Evolutionary conservation across 2,329 filamentous ascomycete species (phyloP).

Genomic region (Clarireedia homoeocarpa): DNA sequence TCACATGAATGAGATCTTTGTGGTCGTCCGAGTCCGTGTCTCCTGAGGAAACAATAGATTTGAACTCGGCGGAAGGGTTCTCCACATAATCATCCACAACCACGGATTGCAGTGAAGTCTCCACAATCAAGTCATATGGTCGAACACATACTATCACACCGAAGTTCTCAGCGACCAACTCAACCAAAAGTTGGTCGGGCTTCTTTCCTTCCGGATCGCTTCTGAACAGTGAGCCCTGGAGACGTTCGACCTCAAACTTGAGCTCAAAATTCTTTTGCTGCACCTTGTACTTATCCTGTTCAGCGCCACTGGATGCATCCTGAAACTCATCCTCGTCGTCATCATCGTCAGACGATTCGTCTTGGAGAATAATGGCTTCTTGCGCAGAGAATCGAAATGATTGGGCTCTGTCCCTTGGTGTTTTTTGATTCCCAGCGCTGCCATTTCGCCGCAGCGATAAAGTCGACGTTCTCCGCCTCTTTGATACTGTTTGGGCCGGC

Average conservation of each 20-base stretch:
- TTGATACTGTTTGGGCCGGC: conserved; percentile 6
- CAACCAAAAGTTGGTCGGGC: conserved; percentile 76
- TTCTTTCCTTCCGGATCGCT: conserved; percentile 72
- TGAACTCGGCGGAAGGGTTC: conserved; percentile 82
- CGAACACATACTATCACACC: conserved; percentile 80
- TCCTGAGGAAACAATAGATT: conserved; percentile 88
- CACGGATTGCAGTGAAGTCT: conserved; percentile 79
- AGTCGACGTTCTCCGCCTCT: conserved; percentile 7
- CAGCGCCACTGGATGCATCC: conserved; percentile 52
- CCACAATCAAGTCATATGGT: conserved; percentile 86
- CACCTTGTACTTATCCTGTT: conserved; percentile 55
- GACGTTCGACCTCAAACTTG: conserved; percentile 88
- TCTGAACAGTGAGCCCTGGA: conserved; percentile 86
- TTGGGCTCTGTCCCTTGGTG: conserved; percentile 44
- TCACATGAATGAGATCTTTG: conserved; percentile 77
- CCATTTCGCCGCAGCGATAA: conserved; percentile 15
- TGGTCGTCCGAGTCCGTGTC: conserved; percentile 66
- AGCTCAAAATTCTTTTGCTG: conserved; percentile 93
- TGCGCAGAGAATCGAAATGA: conserved; percentile 68
- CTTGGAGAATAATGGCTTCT: conserved; percentile 70
- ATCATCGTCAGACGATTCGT: conserved; percentile 49
- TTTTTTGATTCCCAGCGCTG: conserved; percentile 32
- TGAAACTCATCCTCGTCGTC: conserved; percentile 55
- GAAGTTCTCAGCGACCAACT: conserved; percentile 85
- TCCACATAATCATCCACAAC: conserved; percentile 93